Percentiles rank a stretch among this genome's conserved stretches.
phyloP scores from a whole-genome alignment of 2,329 filamentous ascomycete genomes.

The Fusarium albidum region DNA sequence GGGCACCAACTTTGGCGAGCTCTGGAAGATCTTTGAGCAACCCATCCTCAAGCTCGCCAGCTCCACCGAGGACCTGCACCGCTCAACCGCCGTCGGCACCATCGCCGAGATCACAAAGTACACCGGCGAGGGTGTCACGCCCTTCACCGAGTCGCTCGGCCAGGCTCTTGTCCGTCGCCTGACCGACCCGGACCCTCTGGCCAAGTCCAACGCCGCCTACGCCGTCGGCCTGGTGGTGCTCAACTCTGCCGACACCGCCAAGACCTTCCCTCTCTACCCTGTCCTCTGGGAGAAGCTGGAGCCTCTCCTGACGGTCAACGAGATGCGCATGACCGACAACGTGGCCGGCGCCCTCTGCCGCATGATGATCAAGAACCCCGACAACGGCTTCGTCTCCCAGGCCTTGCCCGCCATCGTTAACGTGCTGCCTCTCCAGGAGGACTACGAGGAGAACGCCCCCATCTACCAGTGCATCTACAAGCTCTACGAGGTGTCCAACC shows the following conservation, averaged over 20 bases:
- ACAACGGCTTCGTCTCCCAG: conserved; percentile 79
- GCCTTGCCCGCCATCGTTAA: conserved; percentile 83
- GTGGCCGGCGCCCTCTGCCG: conserved; percentile 89
- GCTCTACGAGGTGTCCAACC: conserved; percentile 78
- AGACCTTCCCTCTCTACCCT: conserved; percentile 78
- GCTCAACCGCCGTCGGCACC: conserved; percentile 88
- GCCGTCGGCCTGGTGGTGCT: conserved; percentile 85
- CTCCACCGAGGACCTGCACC: conserved; percentile 86
- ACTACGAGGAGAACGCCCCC: conserved; percentile 96
- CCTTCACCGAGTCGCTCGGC: conserved; percentile 79
- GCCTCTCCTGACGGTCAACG: conserved; percentile 78
- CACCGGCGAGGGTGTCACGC: conserved; percentile 83
- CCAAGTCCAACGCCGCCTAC: conserved; percentile 95
- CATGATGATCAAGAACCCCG: conserved; percentile 91
- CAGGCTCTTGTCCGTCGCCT: conserved; percentile 86
- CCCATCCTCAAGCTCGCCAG: conserved; percentile 87
- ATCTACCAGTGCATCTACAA: conserved; percentile 90
- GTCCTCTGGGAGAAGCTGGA: conserved; percentile 87
- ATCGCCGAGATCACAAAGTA: conserved; percentile 90
- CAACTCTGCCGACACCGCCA: conserved; percentile 75
- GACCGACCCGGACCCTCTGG: conserved; percentile 87
- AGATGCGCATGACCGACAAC: conserved; percentile 89
- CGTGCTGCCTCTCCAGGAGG: conserved; percentile 87
- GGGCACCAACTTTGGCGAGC: conserved; percentile 80
- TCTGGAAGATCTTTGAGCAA: conserved; percentile 97